These are phyloP conservation scores for Panaeolus papilionaceus DNA, from an alignment of 768 basidiomycete species.

Conservation along the genomic window DNA sequence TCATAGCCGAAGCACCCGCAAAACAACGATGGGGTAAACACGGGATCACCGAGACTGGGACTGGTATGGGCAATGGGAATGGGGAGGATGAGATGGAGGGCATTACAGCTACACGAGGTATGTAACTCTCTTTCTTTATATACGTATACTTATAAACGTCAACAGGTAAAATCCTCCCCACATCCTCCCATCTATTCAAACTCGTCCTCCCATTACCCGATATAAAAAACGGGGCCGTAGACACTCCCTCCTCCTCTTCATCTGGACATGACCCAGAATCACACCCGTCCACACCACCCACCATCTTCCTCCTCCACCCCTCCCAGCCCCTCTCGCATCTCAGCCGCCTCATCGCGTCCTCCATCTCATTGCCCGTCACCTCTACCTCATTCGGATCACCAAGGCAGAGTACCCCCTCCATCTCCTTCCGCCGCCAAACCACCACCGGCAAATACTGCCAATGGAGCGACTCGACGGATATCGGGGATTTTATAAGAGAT, in stretches of 20 bases:
- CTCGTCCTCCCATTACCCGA: constrained; percentile 58
- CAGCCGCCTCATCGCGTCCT: constrained; percentile 58
- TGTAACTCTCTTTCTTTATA: constrained; percentile 12
- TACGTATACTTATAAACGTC: neutral
- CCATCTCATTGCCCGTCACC: constrained; percentile 35
- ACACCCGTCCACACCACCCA: constrained; percentile 35
- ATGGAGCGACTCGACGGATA: constrained; percentile 69
- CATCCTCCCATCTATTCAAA: constrained; percentile 70
- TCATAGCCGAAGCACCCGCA: constrained; percentile 48
- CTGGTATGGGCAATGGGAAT: neutral
- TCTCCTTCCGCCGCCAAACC: constrained; percentile 55
- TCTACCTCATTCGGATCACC: too few relatives aligned
- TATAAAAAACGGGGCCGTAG: constrained; percentile 22
- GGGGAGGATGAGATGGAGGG: constrained; percentile 34
- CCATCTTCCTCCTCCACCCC: constrained; percentile 71
- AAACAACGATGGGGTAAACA: constrained; percentile 39
- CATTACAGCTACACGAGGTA: constrained; percentile 42
- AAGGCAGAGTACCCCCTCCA: constrained; percentile 26
- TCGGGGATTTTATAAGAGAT: constrained; percentile 71
- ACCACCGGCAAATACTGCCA: constrained; percentile 42
- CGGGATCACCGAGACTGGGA: constrained; percentile 18
- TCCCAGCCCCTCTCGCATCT: constrained; percentile 74
- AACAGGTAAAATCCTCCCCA: constrained; percentile 64
- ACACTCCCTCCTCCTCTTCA: neutral
- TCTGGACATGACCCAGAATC: neutral